Base-by-base conservation (phyloP, 179 eudicot species). In the Beta lomatogona region DNA sequence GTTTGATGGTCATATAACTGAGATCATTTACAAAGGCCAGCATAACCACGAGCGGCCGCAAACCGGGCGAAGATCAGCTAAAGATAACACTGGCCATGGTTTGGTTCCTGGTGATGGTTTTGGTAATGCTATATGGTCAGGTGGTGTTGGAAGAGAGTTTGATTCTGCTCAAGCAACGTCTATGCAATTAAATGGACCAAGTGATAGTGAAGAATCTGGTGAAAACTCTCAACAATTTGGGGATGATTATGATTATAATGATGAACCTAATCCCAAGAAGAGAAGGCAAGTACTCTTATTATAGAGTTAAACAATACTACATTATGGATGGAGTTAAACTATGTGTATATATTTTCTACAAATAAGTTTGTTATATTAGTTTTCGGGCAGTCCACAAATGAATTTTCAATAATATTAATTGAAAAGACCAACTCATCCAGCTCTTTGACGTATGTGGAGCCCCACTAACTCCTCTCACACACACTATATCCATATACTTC, bases 151-250 rank as follows among this genome's bases (percentile, higher is more conserved):
- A 7, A 77, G 81, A 46, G 85, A 83, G 0, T 68, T 79, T 71
- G 85, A 82, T 31, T 70, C 81, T 66, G 74, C 83, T 14, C 88
- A 83, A 66, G 82, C 88, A 19, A 88, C 85, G 0, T 88, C 88
- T 45, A 86, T 88, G 79, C 79, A 82, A 79, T 77, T 88, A 31
- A 71, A 84, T 58, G 90, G 90, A 36, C 90, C 88, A 21, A 88
- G 90, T 84, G 90, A 88, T 48, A 88, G 88, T 31, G 90, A 88
- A 79, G 90, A 88, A 58, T 86, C 90, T 0, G 88, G 75, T 75
- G 90, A 83, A 60, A 85, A 76, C 73, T 72, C 76, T 22, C 78
- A 84, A 15, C 71, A 58, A 14, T n/a, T 53, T 48, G 87, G 76
- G 1, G 86, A 79, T 25, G 82, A 82, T 18, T 80, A 81, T 50